Evolutionary conservation across 805 yeast species (phyloP).

Genomic region (Sungouiozyma ichnusensis): DNA sequence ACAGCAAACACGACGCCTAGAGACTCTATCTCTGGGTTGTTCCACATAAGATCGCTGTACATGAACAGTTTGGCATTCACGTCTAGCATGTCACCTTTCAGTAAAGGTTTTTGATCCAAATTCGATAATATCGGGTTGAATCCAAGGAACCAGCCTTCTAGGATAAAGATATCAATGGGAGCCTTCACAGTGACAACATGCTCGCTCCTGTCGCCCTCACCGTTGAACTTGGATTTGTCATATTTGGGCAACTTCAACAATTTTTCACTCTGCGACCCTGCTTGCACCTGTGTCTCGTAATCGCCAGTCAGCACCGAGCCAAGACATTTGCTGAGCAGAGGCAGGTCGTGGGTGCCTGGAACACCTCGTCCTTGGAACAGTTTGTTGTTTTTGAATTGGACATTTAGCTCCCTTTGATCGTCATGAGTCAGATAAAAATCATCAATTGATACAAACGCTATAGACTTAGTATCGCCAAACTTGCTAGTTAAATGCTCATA

Average conservation of each 20-base stretch:
- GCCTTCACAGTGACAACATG: constrained; percentile 16
- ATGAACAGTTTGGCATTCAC: constrained; percentile 43
- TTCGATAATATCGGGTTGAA: constrained; percentile 37
- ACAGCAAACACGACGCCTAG: constrained; percentile 55
- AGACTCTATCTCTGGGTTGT: constrained; percentile 45
- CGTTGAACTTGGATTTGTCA: constrained; percentile 62
- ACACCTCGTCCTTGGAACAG: constrained; percentile 73
- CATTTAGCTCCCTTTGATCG: constrained; percentile 44
- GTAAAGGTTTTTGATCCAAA: constrained; percentile 9
- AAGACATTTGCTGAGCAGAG: constrained; percentile 14
- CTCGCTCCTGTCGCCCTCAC: constrained; percentile 68
- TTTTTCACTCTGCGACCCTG: constrained; percentile 18
- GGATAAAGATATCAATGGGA: constrained; percentile 53
- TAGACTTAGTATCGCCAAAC: constrained; percentile 29
- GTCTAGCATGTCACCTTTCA: constrained; percentile 22
- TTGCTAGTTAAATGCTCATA: constrained; percentile 23
- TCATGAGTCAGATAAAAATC: constrained; percentile 68
- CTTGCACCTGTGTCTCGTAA: constrained; percentile 18
- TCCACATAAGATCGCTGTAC: constrained; percentile 37
- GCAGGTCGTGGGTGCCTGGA: constrained; percentile 88
- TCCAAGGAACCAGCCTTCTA: constrained; percentile 96
- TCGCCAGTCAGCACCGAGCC: constrained; percentile 25
- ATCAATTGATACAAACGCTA: constrained; percentile 62
- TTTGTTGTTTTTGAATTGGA: constrained; percentile 34
- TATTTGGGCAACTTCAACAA: constrained; percentile 48